Conservation (phyloP, 1,284 basidiomycete genomes). For the Hypsizygus ulmarius region DNA sequence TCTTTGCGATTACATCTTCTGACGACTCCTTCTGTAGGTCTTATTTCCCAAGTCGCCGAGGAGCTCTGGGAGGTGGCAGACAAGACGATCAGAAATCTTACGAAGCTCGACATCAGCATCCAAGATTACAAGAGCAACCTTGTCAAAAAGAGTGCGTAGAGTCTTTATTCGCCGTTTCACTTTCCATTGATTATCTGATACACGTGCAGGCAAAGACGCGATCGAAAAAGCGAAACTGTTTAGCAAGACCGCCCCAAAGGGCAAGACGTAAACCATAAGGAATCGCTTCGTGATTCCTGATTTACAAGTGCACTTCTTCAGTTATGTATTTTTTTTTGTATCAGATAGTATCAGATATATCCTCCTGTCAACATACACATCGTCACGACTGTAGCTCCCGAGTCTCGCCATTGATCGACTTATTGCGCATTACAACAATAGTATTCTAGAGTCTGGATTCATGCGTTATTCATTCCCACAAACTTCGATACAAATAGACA, state of each 20-base stretch:
- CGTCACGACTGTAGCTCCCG: background rate
- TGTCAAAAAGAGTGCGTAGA: constrained; percentile 58
- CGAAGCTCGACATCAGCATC: constrained; percentile 86
- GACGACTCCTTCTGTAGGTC: constrained; percentile 41
- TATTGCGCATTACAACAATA: too few species aligned
- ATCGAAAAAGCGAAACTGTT: constrained; percentile 93
- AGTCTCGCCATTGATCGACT: background rate
- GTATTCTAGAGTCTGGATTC: too few species aligned
- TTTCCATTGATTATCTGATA: constrained; percentile 17
- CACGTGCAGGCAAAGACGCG: constrained; percentile 56
- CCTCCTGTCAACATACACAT: too few species aligned
- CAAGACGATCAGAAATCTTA: constrained; percentile 91
- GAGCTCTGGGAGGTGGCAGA: constrained; percentile 99
- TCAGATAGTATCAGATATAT: background rate
- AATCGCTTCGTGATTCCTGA: background rate
- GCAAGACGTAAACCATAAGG: constrained; percentile 45
- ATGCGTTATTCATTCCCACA: too few species aligned
- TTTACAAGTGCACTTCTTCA: background rate
- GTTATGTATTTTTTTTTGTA: background rate
- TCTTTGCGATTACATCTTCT: constrained; percentile 1
- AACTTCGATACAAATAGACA: too few species aligned
- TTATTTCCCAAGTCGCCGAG: constrained; percentile 94
- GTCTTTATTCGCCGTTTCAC: constrained; percentile 15
- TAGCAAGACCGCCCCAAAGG: constrained; percentile 71
- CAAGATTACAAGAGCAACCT: constrained; percentile 88